Percentiles rank a stretch among this genome's conserved stretches.
phyloP scores from a whole-genome alignment of 371 early-diverging fungal species.

The Mucor mucedo region DNA sequence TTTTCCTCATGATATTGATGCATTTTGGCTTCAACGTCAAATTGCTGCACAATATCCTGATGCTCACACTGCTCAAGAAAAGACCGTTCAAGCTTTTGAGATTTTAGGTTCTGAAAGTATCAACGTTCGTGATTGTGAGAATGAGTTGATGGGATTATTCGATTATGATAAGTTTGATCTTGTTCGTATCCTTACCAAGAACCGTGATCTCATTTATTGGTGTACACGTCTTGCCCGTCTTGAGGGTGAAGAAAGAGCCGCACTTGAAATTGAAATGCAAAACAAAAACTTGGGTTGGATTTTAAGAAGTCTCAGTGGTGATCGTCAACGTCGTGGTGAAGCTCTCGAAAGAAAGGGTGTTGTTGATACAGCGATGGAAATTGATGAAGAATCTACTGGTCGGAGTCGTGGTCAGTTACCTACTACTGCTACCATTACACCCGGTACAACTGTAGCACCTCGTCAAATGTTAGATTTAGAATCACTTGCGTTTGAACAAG shows the following conservation, averaged over 20 bases:
- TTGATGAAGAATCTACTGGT: conserved; percentile 37
- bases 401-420: conserved; percentile 53
- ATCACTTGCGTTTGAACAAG: conserved; percentile 85
- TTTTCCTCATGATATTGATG: conserved; percentile 88
- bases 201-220: conserved; percentile 92
- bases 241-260: conserved; percentile 56
- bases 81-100: conserved; percentile 76
- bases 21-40: conserved; percentile 96
- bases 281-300: conserved; percentile 73
- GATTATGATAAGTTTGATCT: conserved; percentile 94
- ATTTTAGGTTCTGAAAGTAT: conserved; percentile 72
- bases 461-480: conserved; percentile 81
- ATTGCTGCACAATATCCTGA: conserved; percentile 83
- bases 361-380: conserved; percentile 63
- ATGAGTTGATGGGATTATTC: conserved; percentile 91
- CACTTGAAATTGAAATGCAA: conserved; percentile 74
- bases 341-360: conserved; percentile 75
- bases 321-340: conserved; percentile 71
- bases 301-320: conserved; percentile 69
- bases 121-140: conserved; percentile 88
- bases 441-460: conserved; percentile 62
- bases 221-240: conserved; percentile 87
- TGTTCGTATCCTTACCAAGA: conserved; percentile 84
- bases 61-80: conserved; percentile 85
- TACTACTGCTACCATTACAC: conserved; percentile 49